A percentile compares a stretch with the other conserved stretches of the same genome.
phyloP scores from a whole-genome alignment of 257 asterid species.

The Petrea volubilis region DNA sequence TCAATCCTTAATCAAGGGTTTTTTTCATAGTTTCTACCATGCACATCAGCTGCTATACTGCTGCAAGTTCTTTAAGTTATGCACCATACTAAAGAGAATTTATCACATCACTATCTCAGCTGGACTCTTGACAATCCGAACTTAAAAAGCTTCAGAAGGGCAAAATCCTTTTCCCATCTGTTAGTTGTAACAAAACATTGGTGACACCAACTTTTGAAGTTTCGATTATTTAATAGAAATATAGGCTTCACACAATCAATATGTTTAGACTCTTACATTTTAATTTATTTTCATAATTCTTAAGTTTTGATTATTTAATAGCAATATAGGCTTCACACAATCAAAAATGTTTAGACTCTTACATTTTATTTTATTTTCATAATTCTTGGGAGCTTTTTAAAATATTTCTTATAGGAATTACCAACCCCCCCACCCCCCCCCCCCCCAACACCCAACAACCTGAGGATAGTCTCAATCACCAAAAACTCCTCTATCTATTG shows the following conservation, averaged over 20 bases:
- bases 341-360: too few species aligned
- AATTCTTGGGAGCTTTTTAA: too few species aligned
- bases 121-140: not conserved
- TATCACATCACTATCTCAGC: not conserved
- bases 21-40: not conserved
- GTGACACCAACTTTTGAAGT: not conserved
- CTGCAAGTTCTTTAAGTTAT: not conserved
- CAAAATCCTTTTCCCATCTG: not conserved
- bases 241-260: not conserved
- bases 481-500: too few species aligned
- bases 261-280: not conserved
- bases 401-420: too few species aligned
- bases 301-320: too few species aligned
- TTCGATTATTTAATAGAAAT: not conserved
- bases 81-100: not conserved
- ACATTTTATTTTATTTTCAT: too few species aligned
- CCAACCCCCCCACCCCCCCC: too few species aligned
- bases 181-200: not conserved
- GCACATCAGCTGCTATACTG: not conserved
- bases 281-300: too few species aligned
- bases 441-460: too few species aligned
- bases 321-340: too few species aligned
- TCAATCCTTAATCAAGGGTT: not conserved
- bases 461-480: too few species aligned
- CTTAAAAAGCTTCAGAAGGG: not conserved